Percentiles rank a stretch among this genome's conserved stretches.
These are phyloP conservation scores for Neoboletus magnificus DNA, from an alignment of 768 basidiomycete genomes.

Conservation along the genomic window DNA sequence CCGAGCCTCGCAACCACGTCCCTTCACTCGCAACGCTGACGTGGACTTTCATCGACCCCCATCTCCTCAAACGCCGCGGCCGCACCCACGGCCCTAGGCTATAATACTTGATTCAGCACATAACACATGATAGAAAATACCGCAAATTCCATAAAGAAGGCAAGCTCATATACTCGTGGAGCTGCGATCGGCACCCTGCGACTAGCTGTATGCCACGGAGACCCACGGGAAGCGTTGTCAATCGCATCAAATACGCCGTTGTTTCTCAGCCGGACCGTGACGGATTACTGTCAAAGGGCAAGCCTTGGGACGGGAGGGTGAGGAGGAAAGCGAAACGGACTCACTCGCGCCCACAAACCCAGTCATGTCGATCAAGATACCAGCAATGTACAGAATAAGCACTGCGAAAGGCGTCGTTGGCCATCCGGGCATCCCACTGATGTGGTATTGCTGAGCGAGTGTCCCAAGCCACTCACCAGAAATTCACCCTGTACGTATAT, in stretches of 20 bases:
- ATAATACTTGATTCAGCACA: conserved; percentile 52
- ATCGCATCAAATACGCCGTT: neutral
- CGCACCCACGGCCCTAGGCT: conserved; percentile 56
- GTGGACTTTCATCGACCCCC: neutral
- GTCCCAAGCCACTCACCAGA: conserved; percentile 41
- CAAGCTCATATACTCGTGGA: conserved; percentile 70
- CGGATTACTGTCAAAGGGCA: neutral
- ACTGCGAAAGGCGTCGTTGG: conserved; percentile 27
- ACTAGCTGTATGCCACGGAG: conserved; percentile 41
- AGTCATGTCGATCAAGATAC: conserved; percentile 79
- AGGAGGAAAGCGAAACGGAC: conserved; percentile 19
- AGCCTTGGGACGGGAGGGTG: neutral
- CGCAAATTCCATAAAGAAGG: conserved; percentile 83
- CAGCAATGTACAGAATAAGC: conserved; percentile 67
- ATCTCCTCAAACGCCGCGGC: conserved; percentile 35
- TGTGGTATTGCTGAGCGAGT: neutral
- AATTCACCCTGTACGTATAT: conserved; percentile 73
- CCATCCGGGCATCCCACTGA: conserved; percentile 3
- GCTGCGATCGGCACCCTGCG: conserved; percentile 61
- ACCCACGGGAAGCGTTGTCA: neutral
- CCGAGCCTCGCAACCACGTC: neutral
- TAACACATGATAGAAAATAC: conserved; percentile 65
- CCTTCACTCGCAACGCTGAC: conserved; percentile 1
- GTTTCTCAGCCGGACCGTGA: neutral
- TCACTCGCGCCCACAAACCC: conserved; percentile 75